Evolutionary conservation across 164 flowering plant genomes (phyloP), one percentile per base, ranked within the genome.

Genomic region (Vitis labrusca): DNA sequence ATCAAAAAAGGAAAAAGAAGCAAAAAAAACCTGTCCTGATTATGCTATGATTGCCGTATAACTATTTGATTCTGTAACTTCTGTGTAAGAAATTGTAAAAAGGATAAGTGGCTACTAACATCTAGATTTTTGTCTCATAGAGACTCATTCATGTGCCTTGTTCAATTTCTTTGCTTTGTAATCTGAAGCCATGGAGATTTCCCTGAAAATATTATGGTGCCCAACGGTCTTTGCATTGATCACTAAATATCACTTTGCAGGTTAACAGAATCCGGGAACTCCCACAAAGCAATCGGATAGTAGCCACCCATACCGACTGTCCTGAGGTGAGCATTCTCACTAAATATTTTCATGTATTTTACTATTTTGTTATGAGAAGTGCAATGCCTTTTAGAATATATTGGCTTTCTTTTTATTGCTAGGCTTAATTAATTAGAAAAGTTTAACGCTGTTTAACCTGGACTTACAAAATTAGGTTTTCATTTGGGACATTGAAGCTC

Each of bases 251-350:
- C 16, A 47, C 48, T 77, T 77, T 85, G 74, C 80, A 94, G 99
- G 98, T 94, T 53, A 95, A 95, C 82, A 85, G 98, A 77, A 95
- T 95, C 74, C 85, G 99, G 83, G 99, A 95, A 79, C 87, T 95
- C 57, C 97, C 98, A 0, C 94, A 92, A 72, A 89, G 90, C 76
- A 84, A 86, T 66, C 91, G 85, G 61, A 91, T 95, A 32, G 96
- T 95, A 52, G 99, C 98, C 59, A 95, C 99, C 7, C 99, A 95
- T 68, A 95, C 98, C 48, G 99, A 95, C 72, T 89, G 94, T 67
- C 97, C 97, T 66, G 96, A 95, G 82, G 97, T 90, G 78, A 78
- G 89, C 27, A 30, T 53, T 71, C 30, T 54, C 14, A 54, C n/a
- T 67, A 59, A 53, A 15, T 32, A 7, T 48, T n/a, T 62, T n/a